Evolutionary conservation across 768 basidiomycete species (phyloP).

Genomic region (Sporobolomyces pararoseus): DNA sequence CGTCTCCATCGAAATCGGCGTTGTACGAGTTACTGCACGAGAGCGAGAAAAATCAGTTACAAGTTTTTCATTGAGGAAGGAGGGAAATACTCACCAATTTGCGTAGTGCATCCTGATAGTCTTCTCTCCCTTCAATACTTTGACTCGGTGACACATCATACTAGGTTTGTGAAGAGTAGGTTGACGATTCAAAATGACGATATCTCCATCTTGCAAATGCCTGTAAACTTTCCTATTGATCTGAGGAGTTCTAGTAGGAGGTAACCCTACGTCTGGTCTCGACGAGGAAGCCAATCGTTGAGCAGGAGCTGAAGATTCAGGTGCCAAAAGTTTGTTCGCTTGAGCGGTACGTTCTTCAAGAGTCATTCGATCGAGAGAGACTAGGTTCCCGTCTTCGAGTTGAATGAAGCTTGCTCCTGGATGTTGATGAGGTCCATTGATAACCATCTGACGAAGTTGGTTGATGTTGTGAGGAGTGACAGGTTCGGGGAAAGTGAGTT

Average conservation of each 20-base stretch:
- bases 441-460: slow-evolving; percentile 80
- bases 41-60: no score
- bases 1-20: slow-evolving; percentile 91
- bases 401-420: slow-evolving; percentile 94
- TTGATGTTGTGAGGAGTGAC: slow-evolving; percentile 88
- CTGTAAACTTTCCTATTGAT: slow-evolving; percentile 97
- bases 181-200: slow-evolving; percentile 92
- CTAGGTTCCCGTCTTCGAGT: slow-evolving; percentile 85
- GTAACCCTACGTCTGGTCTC: slow-evolving; percentile 43
- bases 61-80: neutral
- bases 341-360: slow-evolving; percentile 88
- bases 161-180: slow-evolving; percentile 97
- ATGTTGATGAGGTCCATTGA: slow-evolving; percentile 78
- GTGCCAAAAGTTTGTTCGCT: slow-evolving; percentile 90
- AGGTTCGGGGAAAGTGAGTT: slow-evolving; percentile 94
- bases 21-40: slow-evolving; percentile 86
- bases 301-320: slow-evolving; percentile 55
- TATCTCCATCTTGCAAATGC: slow-evolving; percentile 89
- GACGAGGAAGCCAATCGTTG: slow-evolving; percentile 26
- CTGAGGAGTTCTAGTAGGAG: slow-evolving; percentile 65
- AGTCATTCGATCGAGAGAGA: slow-evolving; percentile 76
- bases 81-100: slow-evolving; percentile 67
- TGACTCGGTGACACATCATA: slow-evolving; percentile 98
- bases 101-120: slow-evolving; percentile 99
- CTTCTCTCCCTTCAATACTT: slow-evolving; percentile 89